Evolutionary conservation across 352 stramenopile genomes (phyloP).

Genomic region (Pythium pyrilobum): DNA sequence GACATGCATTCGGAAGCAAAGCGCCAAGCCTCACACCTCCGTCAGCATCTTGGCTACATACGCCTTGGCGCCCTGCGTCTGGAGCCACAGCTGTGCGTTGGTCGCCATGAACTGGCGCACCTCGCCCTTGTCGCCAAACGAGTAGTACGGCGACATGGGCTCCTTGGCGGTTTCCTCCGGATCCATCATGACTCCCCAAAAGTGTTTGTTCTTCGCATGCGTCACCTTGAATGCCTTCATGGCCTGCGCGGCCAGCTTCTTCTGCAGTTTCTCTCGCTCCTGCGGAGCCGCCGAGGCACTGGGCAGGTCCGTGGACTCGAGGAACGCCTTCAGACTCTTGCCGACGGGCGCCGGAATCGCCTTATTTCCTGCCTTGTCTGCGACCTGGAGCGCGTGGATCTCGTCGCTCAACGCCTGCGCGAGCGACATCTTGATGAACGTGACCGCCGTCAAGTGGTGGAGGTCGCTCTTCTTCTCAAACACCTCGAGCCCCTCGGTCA

Average conservation of each 20-base stretch:
- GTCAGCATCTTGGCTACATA: not conserved
- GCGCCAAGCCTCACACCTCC: no score
- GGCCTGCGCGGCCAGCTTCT: not conserved
- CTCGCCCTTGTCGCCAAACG: not conserved
- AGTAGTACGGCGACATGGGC: not conserved
- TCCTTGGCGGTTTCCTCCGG: not conserved
- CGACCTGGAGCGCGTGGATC: not conserved
- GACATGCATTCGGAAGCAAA: no score
- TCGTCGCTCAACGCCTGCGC: not conserved
- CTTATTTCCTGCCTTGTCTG: no score
- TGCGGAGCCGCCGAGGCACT: not conserved
- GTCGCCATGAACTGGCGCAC: not conserved
- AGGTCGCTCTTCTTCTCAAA: not conserved
- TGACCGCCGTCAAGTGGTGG: not conserved
- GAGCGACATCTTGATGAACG: slow-evolving; percentile 8
- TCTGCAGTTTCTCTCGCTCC: not conserved
- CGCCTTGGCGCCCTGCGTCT: not conserved
- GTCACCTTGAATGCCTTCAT: not conserved
- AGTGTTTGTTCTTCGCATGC: not conserved
- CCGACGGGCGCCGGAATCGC: not conserved
- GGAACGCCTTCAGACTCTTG: not conserved
- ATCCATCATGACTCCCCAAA: not conserved
- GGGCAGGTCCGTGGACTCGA: not conserved
- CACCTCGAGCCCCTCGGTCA: not conserved
- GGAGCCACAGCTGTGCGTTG: not conserved